Evolutionary conservation across 352 stramenopile species (phyloP).

Genomic region (Pythium periplocum): DNA sequence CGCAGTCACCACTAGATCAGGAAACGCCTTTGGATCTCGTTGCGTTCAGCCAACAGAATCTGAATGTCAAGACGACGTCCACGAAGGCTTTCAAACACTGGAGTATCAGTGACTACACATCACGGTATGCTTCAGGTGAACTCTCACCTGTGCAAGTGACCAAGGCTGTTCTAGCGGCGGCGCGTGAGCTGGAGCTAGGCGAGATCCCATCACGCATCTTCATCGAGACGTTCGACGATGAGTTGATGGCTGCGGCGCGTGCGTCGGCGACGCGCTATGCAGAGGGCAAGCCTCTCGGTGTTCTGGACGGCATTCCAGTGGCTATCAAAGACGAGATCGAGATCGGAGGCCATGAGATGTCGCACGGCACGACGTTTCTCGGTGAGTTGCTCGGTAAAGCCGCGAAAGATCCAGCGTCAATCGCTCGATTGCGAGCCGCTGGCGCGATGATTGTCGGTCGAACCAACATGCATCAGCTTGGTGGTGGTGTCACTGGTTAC

Average conservation of each 20-base stretch:
- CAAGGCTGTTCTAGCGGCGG: conserved; percentile 18
- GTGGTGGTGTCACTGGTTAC: conserved; percentile 62
- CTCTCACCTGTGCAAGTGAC: conserved; percentile 23
- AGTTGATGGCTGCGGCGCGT: conserved; percentile 61
- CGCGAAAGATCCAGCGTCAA: conserved; percentile 37
- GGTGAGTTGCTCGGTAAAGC: conserved; percentile 37
- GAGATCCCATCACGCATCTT: conserved; percentile 61
- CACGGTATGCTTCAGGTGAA: conserved; percentile 33
- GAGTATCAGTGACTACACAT: conserved; percentile 65
- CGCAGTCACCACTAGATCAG: neutral
- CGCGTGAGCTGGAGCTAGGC: conserved; percentile 44
- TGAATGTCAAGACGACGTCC: conserved; percentile 15
- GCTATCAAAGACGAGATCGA: conserved; percentile 86
- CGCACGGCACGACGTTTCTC: conserved; percentile 72
- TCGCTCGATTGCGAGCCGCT: conserved; percentile 50
- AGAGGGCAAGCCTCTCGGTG: conserved; percentile 51
- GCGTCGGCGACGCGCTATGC: conserved; percentile 67
- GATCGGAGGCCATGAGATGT: conserved; percentile 61
- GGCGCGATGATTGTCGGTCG: conserved; percentile 87
- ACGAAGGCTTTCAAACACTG: conserved; percentile 52
- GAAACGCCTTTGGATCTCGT: conserved; percentile 11
- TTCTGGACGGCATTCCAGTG: conserved; percentile 87
- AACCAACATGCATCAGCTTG: conserved; percentile 89
- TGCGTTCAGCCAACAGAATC: conserved; percentile 18
- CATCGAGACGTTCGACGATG: conserved; percentile 63